These are phyloP conservation scores for Spizellomyces punctatus DNA, from an alignment of 192 early-diverging fungal genomes.

Conservation along the genomic window DNA sequence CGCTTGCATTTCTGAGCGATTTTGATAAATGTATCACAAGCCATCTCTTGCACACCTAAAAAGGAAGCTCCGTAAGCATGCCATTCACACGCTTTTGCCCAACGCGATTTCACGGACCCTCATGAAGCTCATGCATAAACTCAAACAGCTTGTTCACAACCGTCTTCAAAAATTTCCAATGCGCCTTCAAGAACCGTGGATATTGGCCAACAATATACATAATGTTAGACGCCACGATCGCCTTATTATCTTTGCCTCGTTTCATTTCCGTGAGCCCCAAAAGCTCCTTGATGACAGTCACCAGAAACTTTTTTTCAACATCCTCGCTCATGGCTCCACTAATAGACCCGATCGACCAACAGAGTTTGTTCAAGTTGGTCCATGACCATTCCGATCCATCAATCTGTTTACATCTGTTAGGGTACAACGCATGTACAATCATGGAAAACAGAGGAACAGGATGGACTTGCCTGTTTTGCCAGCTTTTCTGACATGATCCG, in stretches of 20 bases:
- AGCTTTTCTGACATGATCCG: constrained; percentile 95
- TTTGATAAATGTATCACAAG: constrained; percentile 99
- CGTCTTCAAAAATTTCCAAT: constrained; percentile 99
- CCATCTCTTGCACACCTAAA: constrained; percentile 97
- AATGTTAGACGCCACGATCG: constrained; percentile 98
- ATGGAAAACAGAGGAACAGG: constrained; percentile 2
- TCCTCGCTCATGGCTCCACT: constrained; percentile 97
- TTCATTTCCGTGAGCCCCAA: constrained; percentile 95
- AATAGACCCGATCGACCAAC: constrained; percentile 99
- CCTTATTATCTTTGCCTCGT: constrained; percentile 99
- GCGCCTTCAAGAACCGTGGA: constrained; percentile 99
- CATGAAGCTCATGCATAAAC: constrained; percentile 99
- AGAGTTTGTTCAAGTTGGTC: constrained; percentile 96
- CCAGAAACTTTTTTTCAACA: constrained; percentile 95
- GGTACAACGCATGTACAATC: constrained; percentile 7
- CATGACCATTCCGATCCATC: constrained; percentile 98
- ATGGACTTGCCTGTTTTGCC: constrained; percentile 68
- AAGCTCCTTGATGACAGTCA: constrained; percentile 98
- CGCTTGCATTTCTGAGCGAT: constrained; percentile 97
- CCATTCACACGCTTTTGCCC: neutral
- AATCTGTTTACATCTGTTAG: constrained; percentile 57
- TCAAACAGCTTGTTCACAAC: constrained; percentile 99
- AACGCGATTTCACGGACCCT: constrained; percentile 55
- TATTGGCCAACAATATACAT: constrained; percentile 99
- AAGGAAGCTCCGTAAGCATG: neutral